Evolutionary conservation across 2,329 filamentous ascomycete genomes (phyloP), one percentile per base, ranked within the genome.

Genomic region (Fusarium domesticum): DNA sequence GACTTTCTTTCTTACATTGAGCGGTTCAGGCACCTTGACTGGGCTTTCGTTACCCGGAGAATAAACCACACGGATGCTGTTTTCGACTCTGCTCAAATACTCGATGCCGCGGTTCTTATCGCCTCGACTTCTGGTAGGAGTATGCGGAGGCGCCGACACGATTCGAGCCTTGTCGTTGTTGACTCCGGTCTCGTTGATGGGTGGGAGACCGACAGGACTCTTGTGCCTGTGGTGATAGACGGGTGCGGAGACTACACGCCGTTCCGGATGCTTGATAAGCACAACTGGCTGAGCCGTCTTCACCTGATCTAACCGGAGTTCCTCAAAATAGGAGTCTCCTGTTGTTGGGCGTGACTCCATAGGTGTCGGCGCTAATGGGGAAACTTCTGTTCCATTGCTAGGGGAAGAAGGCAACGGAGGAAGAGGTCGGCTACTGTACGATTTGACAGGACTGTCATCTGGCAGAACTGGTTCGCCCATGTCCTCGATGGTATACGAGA

Each of bases 11-110:
- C 67, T 67, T 15, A 72, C 62, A 30, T 72, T 71, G 35, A 72
- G 64, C 19, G 69, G 68, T 36, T 64, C 61, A 0, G 72, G 69
- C 2, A 62, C 56, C 20, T 64, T 59, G 1, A 67, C 59, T 3
- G 64, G 62, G 35, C 59, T 65, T n/a, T 56, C 51, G 3, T 60
- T 62, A 2, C 67, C 67, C 4, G 75, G 72, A 3, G 77, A 77
- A 45, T 73, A 64, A n/a, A 81, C 77, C 5, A 81, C 61, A 6
- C 77, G 74, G 54, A 81, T 81, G 1, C 76, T 80, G 38, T 76
- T 70, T 44, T 75, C 71, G 3, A 70, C 69, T 23, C 64, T 67
- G 37, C 69, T 67, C 6, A 79, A 60, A 51, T 72, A 75, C 18
- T 74, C 69, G 6, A 77, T 55, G 11, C 66, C 68, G 12, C 56